Conservation (phyloP, 768 basidiomycete genomes). For the Suillus brevipes region DNA sequence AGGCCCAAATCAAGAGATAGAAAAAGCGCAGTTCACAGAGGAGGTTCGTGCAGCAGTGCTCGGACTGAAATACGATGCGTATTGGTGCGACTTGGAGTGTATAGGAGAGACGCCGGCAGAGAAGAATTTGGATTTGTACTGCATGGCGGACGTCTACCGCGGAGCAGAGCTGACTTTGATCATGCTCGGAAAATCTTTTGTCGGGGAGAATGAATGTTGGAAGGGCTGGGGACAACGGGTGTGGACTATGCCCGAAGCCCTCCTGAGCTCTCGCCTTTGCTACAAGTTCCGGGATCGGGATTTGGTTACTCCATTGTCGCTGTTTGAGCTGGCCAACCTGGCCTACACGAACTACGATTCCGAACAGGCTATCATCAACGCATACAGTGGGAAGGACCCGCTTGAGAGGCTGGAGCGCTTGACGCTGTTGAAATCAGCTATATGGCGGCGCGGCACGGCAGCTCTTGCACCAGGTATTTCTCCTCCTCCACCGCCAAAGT, state of each 20-base stretch:
- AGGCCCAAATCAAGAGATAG: slow-evolving; percentile 8
- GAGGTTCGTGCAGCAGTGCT: slow-evolving; percentile 12
- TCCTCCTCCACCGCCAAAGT: neutral
- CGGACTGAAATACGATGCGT: slow-evolving; percentile 11
- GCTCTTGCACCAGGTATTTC: slow-evolving; percentile 4
- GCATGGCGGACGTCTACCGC: slow-evolving; percentile 22
- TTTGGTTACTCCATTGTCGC: neutral
- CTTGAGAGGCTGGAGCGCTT: slow-evolving; percentile 19
- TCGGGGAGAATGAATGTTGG: slow-evolving; percentile 12
- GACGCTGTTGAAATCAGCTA: slow-evolving; percentile 18
- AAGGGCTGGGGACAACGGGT: slow-evolving; percentile 21
- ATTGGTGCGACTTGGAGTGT: slow-evolving; percentile 24
- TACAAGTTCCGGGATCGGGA: slow-evolving; percentile 12
- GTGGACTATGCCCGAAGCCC: slow-evolving; percentile 11
- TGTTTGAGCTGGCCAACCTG: slow-evolving; percentile 15
- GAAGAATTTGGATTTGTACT: slow-evolving; percentile 18
- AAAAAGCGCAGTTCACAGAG: slow-evolving; percentile 12
- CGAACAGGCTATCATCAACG: slow-evolving; percentile 19
- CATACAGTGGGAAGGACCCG: slow-evolving; percentile 9
- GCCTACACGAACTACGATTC: slow-evolving; percentile 14
- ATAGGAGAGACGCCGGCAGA: slow-evolving; percentile 15
- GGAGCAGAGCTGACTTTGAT: slow-evolving; percentile 17
- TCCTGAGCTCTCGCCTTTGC: slow-evolving; percentile 8
- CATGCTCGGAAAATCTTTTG: slow-evolving; percentile 9
- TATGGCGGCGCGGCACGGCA: slow-evolving; percentile 21